Evolutionary conservation across 441 rosid genomes (phyloP).

Genomic region (Viola pubescens): DNA sequence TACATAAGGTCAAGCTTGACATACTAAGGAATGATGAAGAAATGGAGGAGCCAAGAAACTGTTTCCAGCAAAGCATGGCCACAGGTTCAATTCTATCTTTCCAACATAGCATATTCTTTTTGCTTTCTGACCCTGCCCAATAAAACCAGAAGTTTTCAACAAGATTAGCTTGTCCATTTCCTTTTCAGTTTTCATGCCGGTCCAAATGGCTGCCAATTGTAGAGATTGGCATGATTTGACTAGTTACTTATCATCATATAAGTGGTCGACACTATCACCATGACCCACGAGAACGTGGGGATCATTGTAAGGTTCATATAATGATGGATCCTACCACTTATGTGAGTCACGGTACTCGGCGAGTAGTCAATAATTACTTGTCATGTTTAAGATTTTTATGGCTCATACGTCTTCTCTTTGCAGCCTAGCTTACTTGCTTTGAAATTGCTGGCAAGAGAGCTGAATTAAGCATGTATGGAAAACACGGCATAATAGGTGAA

Average conservation of each 20-base stretch:
- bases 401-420: not conserved
- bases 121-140: not conserved
- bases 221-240: slow-evolving; percentile 31
- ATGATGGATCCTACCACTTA: not conserved
- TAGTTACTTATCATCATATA: slow-evolving; percentile 32
- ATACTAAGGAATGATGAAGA: not conserved
- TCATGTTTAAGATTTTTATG: not conserved
- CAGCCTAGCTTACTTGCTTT: not conserved
- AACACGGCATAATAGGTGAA: slow-evolving; percentile 8
- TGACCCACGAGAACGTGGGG: slow-evolving; percentile 32
- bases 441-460: not conserved
- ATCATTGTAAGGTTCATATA: slow-evolving; percentile 15
- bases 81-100: slow-evolving; percentile 16
- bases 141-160: not conserved
- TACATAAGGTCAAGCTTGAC: slow-evolving; percentile 1
- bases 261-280: slow-evolving; percentile 39
- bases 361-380: not conserved
- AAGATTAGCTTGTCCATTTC: not conserved
- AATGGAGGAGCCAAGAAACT: slow-evolving; percentile 8
- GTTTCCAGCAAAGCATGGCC: slow-evolving; percentile 21
- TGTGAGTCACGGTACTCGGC: not conserved
- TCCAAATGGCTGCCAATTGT: slow-evolving; percentile 24
- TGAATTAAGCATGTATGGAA: slow-evolving; percentile 28
- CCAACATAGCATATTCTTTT: slow-evolving; percentile 5
- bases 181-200: slow-evolving; percentile 7